These are phyloP conservation scores for Cubamyces lactineus DNA, from an alignment of 768 basidiomycete genomes.

Conservation along the genomic window DNA sequence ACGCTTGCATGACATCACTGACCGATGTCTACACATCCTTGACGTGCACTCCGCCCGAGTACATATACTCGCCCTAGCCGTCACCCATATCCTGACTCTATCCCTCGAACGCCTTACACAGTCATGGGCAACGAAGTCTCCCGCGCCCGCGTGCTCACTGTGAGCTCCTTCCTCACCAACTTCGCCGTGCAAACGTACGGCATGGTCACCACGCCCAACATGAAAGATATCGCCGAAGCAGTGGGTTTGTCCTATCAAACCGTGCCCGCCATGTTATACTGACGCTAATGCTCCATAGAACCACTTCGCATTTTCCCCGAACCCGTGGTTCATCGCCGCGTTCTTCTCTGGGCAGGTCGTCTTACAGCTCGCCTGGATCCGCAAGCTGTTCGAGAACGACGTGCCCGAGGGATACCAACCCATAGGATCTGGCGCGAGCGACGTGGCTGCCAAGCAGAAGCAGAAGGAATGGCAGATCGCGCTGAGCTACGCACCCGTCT, in stretches of 20 bases:
- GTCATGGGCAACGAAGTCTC: slow-evolving; percentile 35
- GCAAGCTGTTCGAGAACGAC: slow-evolving; percentile 31
- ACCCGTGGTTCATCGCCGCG: slow-evolving; percentile 37
- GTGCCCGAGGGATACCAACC: slow-evolving; percentile 18
- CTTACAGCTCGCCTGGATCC: slow-evolving; percentile 35
- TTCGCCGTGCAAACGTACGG: slow-evolving; percentile 35
- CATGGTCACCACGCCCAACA: slow-evolving; percentile 35
- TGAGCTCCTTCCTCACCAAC: slow-evolving; percentile 36
- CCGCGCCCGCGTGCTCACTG: slow-evolving; percentile 30
- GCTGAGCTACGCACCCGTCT: slow-evolving; percentile 37
- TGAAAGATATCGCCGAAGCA: slow-evolving; percentile 38
- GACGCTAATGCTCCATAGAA: slow-evolving; percentile 27
- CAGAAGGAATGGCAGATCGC: slow-evolving; percentile 23
- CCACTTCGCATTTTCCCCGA: slow-evolving; percentile 39
- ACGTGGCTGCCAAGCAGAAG: slow-evolving; percentile 1
- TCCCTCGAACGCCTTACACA: neutral
- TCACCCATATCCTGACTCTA: neutral
- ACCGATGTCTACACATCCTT: neutral
- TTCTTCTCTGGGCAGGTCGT: slow-evolving; percentile 37
- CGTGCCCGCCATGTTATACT: neutral
- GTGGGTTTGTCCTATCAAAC: slow-evolving; percentile 22
- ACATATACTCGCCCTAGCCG: neutral
- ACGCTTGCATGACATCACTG: slow-evolving; percentile 4
- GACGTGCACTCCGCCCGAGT: neutral
- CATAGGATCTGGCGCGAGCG: neutral